These are phyloP conservation scores for Alternaria sp. DNA, from an alignment of 2,329 filamentous ascomycete species.

Conservation along the genomic window DNA sequence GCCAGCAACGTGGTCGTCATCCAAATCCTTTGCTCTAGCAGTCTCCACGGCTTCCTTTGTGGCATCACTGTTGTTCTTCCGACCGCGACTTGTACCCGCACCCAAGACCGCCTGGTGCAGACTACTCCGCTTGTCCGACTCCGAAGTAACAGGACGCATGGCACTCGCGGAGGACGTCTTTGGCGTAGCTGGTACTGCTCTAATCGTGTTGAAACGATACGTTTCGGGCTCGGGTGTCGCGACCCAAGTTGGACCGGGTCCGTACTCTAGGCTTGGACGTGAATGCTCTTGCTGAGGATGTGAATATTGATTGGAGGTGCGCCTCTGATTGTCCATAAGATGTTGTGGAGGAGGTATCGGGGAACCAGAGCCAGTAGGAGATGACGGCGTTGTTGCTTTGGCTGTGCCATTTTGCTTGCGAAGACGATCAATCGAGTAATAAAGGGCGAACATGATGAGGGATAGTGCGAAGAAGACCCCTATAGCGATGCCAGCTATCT, in stretches of 20 bases:
- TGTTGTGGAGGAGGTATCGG: background rate
- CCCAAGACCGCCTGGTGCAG: conserved; percentile 1
- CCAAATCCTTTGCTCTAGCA: background rate
- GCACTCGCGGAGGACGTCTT: background rate
- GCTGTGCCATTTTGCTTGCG: background rate
- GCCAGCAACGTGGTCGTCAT: background rate
- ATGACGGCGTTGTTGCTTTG: background rate
- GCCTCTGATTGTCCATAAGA: background rate
- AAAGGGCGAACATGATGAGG: background rate
- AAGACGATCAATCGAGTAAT: background rate
- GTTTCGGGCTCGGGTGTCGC: background rate
- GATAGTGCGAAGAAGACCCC: background rate
- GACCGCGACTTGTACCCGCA: background rate
- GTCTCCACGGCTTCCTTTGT: background rate
- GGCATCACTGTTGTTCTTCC: background rate
- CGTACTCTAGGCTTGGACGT: conserved; percentile 2
- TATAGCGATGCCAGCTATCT: background rate
- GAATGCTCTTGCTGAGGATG: background rate
- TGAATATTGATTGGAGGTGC: background rate
- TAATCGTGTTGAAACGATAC: background rate
- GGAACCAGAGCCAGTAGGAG: background rate
- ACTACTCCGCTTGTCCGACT: background rate
- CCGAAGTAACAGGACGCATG: background rate
- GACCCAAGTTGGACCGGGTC: conserved; percentile 1
- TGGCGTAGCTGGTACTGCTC: background rate